Conservation (phyloP, 257 asterid genomes). For the Nicotiana paniculata region DNA sequence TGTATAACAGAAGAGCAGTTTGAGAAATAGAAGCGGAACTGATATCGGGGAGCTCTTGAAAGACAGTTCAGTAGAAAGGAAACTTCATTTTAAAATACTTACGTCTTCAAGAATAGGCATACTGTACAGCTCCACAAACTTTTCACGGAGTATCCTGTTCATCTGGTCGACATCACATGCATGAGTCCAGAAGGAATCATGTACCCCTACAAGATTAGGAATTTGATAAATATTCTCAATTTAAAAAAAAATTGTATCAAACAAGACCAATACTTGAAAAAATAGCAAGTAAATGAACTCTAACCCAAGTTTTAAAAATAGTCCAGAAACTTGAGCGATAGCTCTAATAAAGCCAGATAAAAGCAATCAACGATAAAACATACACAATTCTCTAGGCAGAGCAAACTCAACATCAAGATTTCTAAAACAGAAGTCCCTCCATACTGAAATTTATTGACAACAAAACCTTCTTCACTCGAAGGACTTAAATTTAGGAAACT, state of each 20-base stretch:
- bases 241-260: background rate
- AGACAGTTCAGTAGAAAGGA: background rate
- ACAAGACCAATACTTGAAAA: background rate
- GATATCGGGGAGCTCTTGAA: background rate
- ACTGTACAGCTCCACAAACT: constrained; percentile 81
- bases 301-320: background rate
- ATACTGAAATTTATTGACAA: background rate
- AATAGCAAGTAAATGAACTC: background rate
- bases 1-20: background rate
- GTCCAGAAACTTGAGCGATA: background rate
- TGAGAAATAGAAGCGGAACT: background rate
- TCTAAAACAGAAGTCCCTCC: background rate
- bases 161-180: constrained; percentile 87
- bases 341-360: too few relatives aligned
- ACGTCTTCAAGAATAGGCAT: constrained; percentile 85
- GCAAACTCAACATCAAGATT: background rate
- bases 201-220: constrained; percentile 57
- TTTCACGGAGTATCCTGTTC: constrained; percentile 73
- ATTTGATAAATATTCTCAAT: background rate
- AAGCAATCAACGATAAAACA: background rate
- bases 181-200: constrained; percentile 97
- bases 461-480: background rate
- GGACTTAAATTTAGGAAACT: background rate
- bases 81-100: constrained; percentile 27
- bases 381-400: background rate